A percentile compares a stretch with the other conserved stretches of the same genome.
Conservation (phyloP, 164 flowering plant genomes). For the Nymphaea colorata region DNA sequence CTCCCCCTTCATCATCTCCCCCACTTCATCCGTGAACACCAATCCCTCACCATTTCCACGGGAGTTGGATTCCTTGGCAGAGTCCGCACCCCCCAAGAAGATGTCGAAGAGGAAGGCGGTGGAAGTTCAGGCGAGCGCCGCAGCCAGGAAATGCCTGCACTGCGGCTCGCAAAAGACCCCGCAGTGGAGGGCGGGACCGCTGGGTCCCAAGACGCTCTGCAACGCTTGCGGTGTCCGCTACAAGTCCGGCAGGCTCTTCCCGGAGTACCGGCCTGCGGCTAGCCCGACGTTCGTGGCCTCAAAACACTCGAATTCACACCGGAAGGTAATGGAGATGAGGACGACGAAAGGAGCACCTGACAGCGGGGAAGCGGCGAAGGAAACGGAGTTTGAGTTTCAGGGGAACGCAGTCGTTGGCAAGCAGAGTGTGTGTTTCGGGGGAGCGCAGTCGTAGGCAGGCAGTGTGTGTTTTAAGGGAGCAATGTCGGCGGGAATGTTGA, state of each 20-base stretch:
- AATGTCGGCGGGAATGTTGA: too few relatives aligned
- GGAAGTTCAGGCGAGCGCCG: constrained; percentile 3
- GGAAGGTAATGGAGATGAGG: constrained; percentile 90
- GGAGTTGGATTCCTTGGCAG: constrained; percentile 39
- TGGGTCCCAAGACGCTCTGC: constrained; percentile 95
- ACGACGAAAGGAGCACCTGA: constrained; percentile 6
- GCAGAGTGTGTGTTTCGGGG: background rate
- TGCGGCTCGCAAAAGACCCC: constrained; percentile 94
- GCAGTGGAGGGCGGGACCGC: constrained; percentile 92
- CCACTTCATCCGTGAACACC: constrained; percentile 27
- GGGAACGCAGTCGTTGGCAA: background rate
- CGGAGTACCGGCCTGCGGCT: constrained; percentile 95
- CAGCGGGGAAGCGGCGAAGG: background rate
- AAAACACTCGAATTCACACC: constrained; percentile 81
- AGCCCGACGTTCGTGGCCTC: constrained; percentile 81
- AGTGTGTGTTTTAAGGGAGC: too few relatives aligned
- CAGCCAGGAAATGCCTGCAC: constrained; percentile 57
- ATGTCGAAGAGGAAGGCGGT: constrained; percentile 34
- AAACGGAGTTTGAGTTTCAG: constrained; percentile 8
- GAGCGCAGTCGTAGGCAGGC: too few relatives aligned
- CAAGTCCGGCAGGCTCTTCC: constrained; percentile 86
- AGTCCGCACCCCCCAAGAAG: constrained; percentile 32
- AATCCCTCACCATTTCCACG: constrained; percentile 14
- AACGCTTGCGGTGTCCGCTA: constrained; percentile 94
- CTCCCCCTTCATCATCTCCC: constrained; percentile 19